Evolutionary conservation across 2,329 filamentous ascomycete genomes (phyloP), one percentile per base, ranked within the genome.

Genomic region (Pseudogymnoascus sp.): DNA sequence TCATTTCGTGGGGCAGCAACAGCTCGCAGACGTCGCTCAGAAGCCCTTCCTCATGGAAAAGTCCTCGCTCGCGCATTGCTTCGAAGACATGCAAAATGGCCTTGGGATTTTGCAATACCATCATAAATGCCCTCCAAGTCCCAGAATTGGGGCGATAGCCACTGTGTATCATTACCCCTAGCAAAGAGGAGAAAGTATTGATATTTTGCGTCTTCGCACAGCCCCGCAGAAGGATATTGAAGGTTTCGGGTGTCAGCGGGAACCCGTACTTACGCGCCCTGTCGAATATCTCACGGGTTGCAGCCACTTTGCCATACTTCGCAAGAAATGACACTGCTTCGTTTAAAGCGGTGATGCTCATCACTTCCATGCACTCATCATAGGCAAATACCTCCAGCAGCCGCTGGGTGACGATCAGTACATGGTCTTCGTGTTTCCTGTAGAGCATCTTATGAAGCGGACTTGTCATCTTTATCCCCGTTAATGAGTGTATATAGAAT

Each of bases 41-140:
- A 5, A 59, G 21, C 15, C 57, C 57, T 59, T 59, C 57, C 57
- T 59, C 57, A 17, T 59, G 37, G 10, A 59, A 59, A 37, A 59
- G 57, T 21, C 57, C 57, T 15, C 57, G 33, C 26, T 39, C 33
- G 6, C 21, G 33, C 57, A 59, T 59, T 29, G 57, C 35, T 59
- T 37, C 57, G 17, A 39, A 37, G 21, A 59, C 57, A 26, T 59
- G 11, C 5, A 40, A 37, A n/a, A 40, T 40, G 17, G 57, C 57
- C 24, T 59, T 59, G 7, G 57, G 57, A 13, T 59, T 40, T n/a
- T 17, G 21, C 57, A 59, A 31, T 40, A 40, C 57, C 35, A 40
- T 40, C 33, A 59, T 37, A 39, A 59, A 59, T 26, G 57, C 57
- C 10, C 33, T 37, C 57, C 57, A 59, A 59, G 57, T 59, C 10